Conservation (phyloP, 768 basidiomycete species). For the Hydnomerulius pinastri region DNA sequence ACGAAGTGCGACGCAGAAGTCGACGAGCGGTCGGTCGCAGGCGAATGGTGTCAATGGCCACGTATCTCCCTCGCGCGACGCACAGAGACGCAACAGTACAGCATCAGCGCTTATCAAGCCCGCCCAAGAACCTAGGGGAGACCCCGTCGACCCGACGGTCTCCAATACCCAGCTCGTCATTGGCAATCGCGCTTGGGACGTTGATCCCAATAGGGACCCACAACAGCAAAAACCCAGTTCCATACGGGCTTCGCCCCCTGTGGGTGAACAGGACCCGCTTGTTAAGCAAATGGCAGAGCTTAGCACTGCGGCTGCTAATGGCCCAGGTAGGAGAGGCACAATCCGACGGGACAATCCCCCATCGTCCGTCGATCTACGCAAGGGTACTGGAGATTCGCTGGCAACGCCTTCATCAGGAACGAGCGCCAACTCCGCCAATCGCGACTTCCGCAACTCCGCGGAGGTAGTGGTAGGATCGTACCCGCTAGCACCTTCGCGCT, state of each 20-base stretch:
- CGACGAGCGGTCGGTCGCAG: conserved; percentile 32
- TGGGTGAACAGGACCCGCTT: conserved; percentile 58
- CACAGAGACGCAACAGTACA: conserved; percentile 28
- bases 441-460: conserved; percentile 76
- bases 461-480: conserved; percentile 79
- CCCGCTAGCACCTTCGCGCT: conserved; percentile 65
- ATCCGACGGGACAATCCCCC: conserved; percentile 25
- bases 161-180: conserved; percentile 63
- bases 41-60: conserved; percentile 34
- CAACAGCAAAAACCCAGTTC: conserved; percentile 39
- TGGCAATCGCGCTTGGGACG: conserved; percentile 65
- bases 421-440: conserved; percentile 15
- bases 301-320: conserved; percentile 25
- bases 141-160: conserved; percentile 63
- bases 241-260: conserved; percentile 30
- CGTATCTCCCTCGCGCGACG: conserved; percentile 23
- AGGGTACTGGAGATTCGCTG: conserved; percentile 25
- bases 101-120: conserved; percentile 25
- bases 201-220: conserved; percentile 67
- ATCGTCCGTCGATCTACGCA: conserved; percentile 26
- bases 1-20: conserved; percentile 34
- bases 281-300: conserved; percentile 67
- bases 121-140: conserved; percentile 47
- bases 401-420: conserved; percentile 27
- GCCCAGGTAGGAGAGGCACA: conserved; percentile 19